These are phyloP conservation scores for Moniliophthora roreri DNA, from an alignment of 1,284 basidiomycete species.

Conservation along the genomic window DNA sequence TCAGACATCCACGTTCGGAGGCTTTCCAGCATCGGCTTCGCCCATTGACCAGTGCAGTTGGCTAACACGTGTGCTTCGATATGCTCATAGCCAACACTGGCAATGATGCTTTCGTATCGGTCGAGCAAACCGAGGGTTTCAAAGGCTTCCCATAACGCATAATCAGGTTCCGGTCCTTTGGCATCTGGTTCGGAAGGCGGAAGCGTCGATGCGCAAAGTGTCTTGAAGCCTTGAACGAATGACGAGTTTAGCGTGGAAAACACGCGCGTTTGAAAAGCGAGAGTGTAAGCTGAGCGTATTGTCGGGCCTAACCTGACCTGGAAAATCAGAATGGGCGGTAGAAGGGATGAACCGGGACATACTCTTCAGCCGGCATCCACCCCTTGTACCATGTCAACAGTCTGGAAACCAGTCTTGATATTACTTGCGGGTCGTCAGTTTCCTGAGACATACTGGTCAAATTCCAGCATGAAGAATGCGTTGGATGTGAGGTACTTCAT, in stretches of 20 bases:
- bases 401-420: constrained; percentile 53
- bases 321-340: constrained; percentile 6
- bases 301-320: constrained; percentile 57
- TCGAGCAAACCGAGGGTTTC: constrained; percentile 79
- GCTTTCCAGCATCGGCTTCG: constrained; percentile 58
- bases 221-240: constrained; percentile 65
- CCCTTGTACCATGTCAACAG: constrained; percentile 66
- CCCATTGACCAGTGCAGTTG: constrained; percentile 72
- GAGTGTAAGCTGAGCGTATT: constrained; percentile 57
- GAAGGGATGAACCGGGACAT: constrained; percentile 20
- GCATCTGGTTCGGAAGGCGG: constrained; percentile 32
- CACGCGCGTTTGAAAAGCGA: constrained; percentile 68
- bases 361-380: constrained; percentile 64
- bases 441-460: constrained; percentile 31
- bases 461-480: too few relatives aligned
- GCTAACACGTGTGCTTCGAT: constrained; percentile 74
- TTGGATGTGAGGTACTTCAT: constrained; percentile 49
- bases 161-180: constrained; percentile 26
- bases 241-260: constrained; percentile 65
- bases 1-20: constrained; percentile 76
- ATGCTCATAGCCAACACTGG: constrained; percentile 80
- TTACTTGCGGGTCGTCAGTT: constrained; percentile 43
- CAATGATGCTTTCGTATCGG: constrained; percentile 82
- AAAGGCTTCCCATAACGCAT: constrained; percentile 59
- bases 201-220: constrained; percentile 60